Evolutionary conservation across 805 yeast genomes (phyloP), one percentile per base, ranked within the genome.

Genomic region (Candida coquimbonensis): DNA sequence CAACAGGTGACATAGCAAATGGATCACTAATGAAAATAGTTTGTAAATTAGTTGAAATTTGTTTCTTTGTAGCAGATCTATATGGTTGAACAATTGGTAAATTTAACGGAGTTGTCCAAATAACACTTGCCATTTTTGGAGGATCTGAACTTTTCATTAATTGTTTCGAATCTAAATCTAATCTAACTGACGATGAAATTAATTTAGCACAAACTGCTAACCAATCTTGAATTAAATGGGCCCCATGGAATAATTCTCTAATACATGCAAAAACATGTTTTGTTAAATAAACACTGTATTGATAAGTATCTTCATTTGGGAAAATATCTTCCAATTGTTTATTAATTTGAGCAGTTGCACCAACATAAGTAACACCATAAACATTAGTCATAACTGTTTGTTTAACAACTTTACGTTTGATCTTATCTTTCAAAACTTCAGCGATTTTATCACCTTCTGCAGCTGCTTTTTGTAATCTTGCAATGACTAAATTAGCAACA

Each of bases 321-420:
- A 76, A 78, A 43, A 78, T 64, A 41, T 78, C 81, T 29, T 75
- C 76, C 46, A 91, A 67, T 60, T 90, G 90, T 57, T 82, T 85
- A 47, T 80, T 77, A 57, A 91, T 88, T 66, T 91, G 99, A 4
- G 81, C 83, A 16, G 87, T 78, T 0, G 98, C 99, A 16, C 99
- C 99, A 50, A 87, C 77, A 60, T 77, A 88, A 0, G 99, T 91
- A 12, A 91, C 99, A 57, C 99, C 99, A 61, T 91, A 91, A 34
- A 91, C 99, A 58, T 89, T 90, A 0, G 99, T 91, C 99, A 91
- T 91, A 25, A 91, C 98, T 0, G 99, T 88, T 63, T 91, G 99
- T 61, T 91, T 91, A 34, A 93, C 96, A 39, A 93, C 83, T 61
- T 91, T 91, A 56, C 99, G 77, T 17, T 82, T 75, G 47, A 91